Evolutionary conservation across 78 protist species (phyloP), one percentile per base, ranked within the genome.

Genomic region (Bodo saltans): DNA sequence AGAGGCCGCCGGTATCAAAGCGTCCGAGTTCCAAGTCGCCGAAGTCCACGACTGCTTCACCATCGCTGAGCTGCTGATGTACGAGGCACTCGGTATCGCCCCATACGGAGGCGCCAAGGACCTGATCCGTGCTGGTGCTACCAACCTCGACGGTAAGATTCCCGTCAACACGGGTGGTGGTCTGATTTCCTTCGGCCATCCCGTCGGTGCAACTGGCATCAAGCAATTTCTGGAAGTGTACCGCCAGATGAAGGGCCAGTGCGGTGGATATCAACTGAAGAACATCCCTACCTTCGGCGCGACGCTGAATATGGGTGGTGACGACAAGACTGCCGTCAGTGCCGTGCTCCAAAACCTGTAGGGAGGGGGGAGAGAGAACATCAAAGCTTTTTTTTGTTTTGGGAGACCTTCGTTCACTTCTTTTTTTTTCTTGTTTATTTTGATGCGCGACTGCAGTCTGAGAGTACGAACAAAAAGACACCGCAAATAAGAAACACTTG

Each of bases 121-220:
- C 72, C 72, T 79, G 29, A 23, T 40, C 23, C 42, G 76, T n/a
- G 23, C 23, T 21, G 84, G 84, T 34, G 42, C 33, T 32, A 79
- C 84, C 29, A 11, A 3, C 39, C n/a, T 79, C 72, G 25, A 79
- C 17, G 84, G 84, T 32, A 1, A 12, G 29, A 11, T 79, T 3
- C 84, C 84, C 32, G 72, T 79, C 33, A 79, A 79, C 73, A 79
- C 84, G 23, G 84, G 84, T 3, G 84, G 84, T 25, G 84, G 84
- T 12, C 72, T 79, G 17, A 69, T 79, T 12, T 75, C 53, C 40
- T 79, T 79, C 35, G 84, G 84, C 32, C 84, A 79, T 32, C 84
- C 84, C 17, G 73, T 60, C 11, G 84, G 84, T 1, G 84, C 84
- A 40, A 79, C 84, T 30, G 84, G 84, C n/a, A 34, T 79, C 42